phyloP scores from a whole-genome alignment of 768 basidiomycete species.

The Zangia roseola region DNA sequence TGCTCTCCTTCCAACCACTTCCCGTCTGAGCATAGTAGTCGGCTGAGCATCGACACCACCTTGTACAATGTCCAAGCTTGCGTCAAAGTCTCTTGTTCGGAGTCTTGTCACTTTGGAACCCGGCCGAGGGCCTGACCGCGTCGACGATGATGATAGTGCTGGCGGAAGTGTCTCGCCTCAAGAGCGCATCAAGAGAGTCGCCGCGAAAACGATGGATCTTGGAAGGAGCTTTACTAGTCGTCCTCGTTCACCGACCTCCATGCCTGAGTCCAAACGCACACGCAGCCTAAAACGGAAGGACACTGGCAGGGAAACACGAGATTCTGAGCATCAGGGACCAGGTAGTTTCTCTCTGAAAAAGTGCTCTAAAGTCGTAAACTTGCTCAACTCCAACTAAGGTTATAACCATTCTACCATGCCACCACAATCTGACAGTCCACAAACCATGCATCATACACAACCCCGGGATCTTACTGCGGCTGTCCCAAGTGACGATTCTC shows the following conservation, averaged over 20 bases:
- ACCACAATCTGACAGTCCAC: conserved; percentile 20
- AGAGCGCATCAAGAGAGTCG: conserved; percentile 53
- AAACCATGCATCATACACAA: conserved; percentile 1
- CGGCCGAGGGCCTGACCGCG: conserved; percentile 27
- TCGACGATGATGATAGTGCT: conserved; percentile 28
- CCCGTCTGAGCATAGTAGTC: conserved; percentile 9
- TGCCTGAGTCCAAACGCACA: conserved; percentile 45
- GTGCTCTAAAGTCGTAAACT: conserved; percentile 5
- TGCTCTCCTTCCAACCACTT: background rate
- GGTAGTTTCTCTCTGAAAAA: conserved; percentile 32
- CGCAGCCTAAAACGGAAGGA: conserved; percentile 56
- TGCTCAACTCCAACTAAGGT: conserved; percentile 14
- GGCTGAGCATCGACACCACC: background rate
- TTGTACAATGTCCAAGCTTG: conserved; percentile 25
- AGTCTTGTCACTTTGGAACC: conserved; percentile 27
- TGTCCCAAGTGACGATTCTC: conserved; percentile 47
- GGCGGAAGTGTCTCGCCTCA: conserved; percentile 32
- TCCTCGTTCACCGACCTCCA: conserved; percentile 28
- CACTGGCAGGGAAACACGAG: conserved; percentile 42
- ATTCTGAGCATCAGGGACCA: conserved; percentile 25
- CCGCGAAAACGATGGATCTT: conserved; percentile 61
- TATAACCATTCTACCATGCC: conserved; percentile 11
- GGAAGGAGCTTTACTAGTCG: conserved; percentile 54
- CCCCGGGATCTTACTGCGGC: conserved; percentile 8
- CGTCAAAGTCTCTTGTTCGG: conserved; percentile 22